Conservation (phyloP, 2,329 filamentous ascomycete genomes). For the Ceratocystis cubensis region DNA sequence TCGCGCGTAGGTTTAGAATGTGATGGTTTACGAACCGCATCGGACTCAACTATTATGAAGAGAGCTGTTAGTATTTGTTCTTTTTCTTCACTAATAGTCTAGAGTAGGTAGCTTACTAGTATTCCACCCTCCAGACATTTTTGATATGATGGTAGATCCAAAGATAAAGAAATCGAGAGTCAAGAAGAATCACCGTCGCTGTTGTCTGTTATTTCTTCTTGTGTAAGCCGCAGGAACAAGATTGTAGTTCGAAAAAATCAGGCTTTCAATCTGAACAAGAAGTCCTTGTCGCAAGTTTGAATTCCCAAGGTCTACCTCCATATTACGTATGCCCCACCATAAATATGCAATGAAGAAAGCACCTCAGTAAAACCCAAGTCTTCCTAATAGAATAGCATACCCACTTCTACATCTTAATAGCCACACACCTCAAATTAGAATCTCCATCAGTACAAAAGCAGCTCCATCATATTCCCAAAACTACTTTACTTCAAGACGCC, state of each 20-base stretch:
- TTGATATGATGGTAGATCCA: background rate
- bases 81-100: background rate
- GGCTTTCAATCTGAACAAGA: background rate
- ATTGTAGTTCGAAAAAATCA: background rate
- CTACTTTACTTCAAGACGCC: background rate
- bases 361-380: background rate
- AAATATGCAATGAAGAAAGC: background rate
- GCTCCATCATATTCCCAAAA: too few species aligned
- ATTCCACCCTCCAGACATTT: conserved; percentile 63
- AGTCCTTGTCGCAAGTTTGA: background rate
- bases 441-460: too few species aligned
- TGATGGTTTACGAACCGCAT: conserved; percentile 55
- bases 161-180: background rate
- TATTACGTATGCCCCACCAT: conserved; percentile 7
- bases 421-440: too few species aligned
- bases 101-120: conserved; percentile 47
- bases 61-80: conserved; percentile 5
- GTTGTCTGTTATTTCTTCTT: background rate
- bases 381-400: background rate
- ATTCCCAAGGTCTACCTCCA: background rate
- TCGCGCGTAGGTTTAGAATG: conserved; percentile 21
- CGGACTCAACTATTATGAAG: conserved; percentile 58
- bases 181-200: background rate
- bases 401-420: too few species aligned
- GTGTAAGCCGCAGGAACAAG: too few species aligned